These are phyloP conservation scores for Phascolomyces articulosus DNA, from an alignment of 371 early-diverging fungal genomes.

Conservation along the genomic window DNA sequence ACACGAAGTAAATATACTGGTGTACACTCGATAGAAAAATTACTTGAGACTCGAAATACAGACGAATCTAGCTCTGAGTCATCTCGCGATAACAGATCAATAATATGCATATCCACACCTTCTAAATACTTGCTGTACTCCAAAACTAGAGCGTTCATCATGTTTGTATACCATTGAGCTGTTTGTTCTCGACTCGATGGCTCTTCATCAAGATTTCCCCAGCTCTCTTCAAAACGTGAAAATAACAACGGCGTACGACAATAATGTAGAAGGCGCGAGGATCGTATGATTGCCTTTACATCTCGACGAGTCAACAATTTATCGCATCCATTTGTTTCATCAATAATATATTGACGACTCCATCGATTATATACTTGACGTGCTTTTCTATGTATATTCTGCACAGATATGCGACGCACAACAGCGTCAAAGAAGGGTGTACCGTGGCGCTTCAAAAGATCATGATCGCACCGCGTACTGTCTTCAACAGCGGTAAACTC, in stretches of 20 bases:
- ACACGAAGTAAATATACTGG: conserved; percentile 67
- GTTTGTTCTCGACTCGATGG: conserved; percentile 14
- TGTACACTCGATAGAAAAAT: conserved; percentile 44
- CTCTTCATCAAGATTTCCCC: conserved; percentile 28
- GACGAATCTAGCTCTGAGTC: conserved; percentile 13
- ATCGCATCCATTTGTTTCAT: conserved; percentile 33
- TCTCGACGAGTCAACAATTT: conserved; percentile 48
- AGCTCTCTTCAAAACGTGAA: conserved; percentile 46
- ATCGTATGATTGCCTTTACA: conserved; percentile 59
- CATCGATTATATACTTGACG: conserved; percentile 62
- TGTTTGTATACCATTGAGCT: conserved; percentile 57
- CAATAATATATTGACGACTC: conserved; percentile 27
- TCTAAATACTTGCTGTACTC: conserved; percentile 71
- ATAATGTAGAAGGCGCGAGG: conserved; percentile 65
- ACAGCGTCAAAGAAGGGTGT: conserved; percentile 60
- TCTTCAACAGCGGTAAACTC: conserved; percentile 1
- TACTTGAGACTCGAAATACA: conserved; percentile 22
- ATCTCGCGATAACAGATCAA: conserved; percentile 48
- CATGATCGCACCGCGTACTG: conserved; percentile 30
- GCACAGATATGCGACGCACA: conserved; percentile 47
- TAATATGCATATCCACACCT: conserved; percentile 65
- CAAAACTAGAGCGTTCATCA: conserved; percentile 57
- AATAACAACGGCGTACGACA: conserved; percentile 68
- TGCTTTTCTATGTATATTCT: conserved; percentile 62
- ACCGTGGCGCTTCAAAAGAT: conserved; percentile 61